These are phyloP conservation scores for Pyricularia grisea DNA, from an alignment of 2,329 filamentous ascomycete species.

Conservation along the genomic window DNA sequence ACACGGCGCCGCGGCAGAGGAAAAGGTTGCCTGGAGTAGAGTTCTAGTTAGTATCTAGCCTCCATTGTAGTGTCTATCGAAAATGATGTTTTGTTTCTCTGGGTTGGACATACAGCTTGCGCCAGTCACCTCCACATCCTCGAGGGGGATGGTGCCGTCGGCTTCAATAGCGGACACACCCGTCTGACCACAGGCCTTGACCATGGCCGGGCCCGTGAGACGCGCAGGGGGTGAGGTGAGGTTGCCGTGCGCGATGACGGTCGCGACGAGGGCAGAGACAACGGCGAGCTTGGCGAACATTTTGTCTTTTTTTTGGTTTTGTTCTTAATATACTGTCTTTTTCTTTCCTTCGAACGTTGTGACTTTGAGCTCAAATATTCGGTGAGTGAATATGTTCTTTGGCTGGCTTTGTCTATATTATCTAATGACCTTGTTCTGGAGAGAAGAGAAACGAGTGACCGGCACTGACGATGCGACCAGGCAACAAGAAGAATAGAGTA, in stretches of 20 bases:
- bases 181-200: constrained; percentile 31
- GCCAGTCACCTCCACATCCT: constrained; percentile 15
- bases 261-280: constrained; percentile 13
- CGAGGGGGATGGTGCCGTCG: constrained; percentile 25
- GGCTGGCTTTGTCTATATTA: background rate
- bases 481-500: background rate
- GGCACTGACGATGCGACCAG: constrained; percentile 9
- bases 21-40: constrained; percentile 26
- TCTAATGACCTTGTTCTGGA: background rate
- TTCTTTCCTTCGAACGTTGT: background rate
- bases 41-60: background rate
- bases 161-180: constrained; percentile 24
- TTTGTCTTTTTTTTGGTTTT: constrained; percentile 6
- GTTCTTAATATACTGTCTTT: background rate
- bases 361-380: background rate
- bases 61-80: background rate
- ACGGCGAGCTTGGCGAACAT: constrained; percentile 10
- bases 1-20: constrained; percentile 37
- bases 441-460: constrained; percentile 13
- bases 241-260: constrained; percentile 32
- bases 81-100: background rate
- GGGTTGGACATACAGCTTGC: constrained; percentile 17
- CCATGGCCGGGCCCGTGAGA: constrained; percentile 30
- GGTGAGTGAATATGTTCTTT: background rate
- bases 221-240: constrained; percentile 31